A percentile compares a stretch with the other conserved stretches of the same genome.
These are phyloP conservation scores for Lipomyces sp. DNA, from an alignment of 805 yeast species.

Conservation along the genomic window DNA sequence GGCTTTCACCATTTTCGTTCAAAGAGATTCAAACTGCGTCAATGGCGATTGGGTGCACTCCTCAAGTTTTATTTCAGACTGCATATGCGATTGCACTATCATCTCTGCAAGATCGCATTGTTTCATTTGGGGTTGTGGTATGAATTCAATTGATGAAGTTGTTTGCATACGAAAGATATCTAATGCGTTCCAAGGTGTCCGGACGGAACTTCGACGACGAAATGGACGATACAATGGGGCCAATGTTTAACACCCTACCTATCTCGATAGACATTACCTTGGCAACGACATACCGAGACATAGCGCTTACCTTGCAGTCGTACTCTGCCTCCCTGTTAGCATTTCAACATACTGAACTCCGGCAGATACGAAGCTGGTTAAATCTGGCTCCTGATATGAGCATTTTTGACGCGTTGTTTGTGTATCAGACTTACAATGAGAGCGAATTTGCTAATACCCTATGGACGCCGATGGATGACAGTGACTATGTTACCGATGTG, in stretches of 20 bases:
- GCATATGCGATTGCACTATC: slow-evolving; percentile 22
- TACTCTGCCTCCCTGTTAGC: slow-evolving; percentile 11
- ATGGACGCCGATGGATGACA: slow-evolving; percentile 7
- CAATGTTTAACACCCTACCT: slow-evolving; percentile 29
- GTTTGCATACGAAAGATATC: neutral
- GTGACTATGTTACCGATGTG: slow-evolving; percentile 9
- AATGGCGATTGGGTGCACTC: slow-evolving; percentile 18
- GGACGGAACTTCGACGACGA: slow-evolving; percentile 22
- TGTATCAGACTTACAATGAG: slow-evolving; percentile 9
- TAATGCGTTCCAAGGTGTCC: slow-evolving; percentile 6
- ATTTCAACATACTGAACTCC: slow-evolving; percentile 25
- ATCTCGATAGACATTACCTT: slow-evolving; percentile 4
- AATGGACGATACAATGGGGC: slow-evolving; percentile 22
- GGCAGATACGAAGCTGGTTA: slow-evolving; percentile 27
- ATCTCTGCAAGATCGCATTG: slow-evolving; percentile 1
- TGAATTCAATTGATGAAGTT: neutral
- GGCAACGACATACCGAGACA: neutral
- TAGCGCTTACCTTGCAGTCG: slow-evolving; percentile 5
- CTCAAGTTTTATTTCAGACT: slow-evolving; percentile 27
- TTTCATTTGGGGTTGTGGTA: slow-evolving; percentile 20
- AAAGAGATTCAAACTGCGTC: slow-evolving; percentile 7
- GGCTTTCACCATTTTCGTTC: neutral
- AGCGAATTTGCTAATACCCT: slow-evolving; percentile 6
- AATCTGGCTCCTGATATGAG: neutral
- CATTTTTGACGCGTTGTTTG: slow-evolving; percentile 25